phyloP scores from a whole-genome alignment of 2,329 filamentous ascomycete species.

The Penicillium sp. region DNA sequence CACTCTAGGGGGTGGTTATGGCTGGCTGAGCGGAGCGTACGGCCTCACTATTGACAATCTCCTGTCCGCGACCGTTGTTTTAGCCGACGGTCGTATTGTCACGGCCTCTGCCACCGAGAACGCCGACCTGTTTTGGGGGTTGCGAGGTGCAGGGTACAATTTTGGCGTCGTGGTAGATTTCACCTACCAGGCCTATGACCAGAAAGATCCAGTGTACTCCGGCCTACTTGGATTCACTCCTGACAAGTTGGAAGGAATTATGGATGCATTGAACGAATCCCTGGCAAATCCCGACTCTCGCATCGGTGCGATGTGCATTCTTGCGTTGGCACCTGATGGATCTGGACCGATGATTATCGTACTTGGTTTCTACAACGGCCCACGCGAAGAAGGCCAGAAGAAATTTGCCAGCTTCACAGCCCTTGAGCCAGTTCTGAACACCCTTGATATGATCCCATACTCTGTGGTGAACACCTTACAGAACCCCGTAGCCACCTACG shows the following conservation, averaged over 20 bases:
- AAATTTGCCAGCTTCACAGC: slow-evolving; percentile 41
- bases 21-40: slow-evolving; percentile 53
- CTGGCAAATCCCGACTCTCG: slow-evolving; percentile 59
- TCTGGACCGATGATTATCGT: slow-evolving; percentile 33
- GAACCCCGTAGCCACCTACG: slow-evolving; percentile 40
- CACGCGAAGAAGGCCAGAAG: slow-evolving; percentile 34
- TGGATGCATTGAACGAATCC: slow-evolving; percentile 40
- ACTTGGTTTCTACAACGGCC: slow-evolving; percentile 40
- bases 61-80: slow-evolving; percentile 39
- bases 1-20: slow-evolving; percentile 58
- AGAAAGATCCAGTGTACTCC: slow-evolving; percentile 33
- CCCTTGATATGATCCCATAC: slow-evolving; percentile 44
- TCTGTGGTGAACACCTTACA: slow-evolving; percentile 40
- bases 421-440: slow-evolving; percentile 39
- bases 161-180: slow-evolving; percentile 51
- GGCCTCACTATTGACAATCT: slow-evolving; percentile 57
- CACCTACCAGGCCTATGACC: slow-evolving; percentile 36
- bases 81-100: slow-evolving; percentile 41
- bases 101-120: slow-evolving; percentile 46
- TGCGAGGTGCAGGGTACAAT: slow-evolving; percentile 47
- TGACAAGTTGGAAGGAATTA: slow-evolving; percentile 24
- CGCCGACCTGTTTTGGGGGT: slow-evolving; percentile 50
- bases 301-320: slow-evolving; percentile 40
- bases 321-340: slow-evolving; percentile 31
- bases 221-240: slow-evolving; percentile 31